Evolutionary conservation across 495 filamentous ascomycete genomes (phyloP).

Genomic region (Jackrogersella multiformis): DNA sequence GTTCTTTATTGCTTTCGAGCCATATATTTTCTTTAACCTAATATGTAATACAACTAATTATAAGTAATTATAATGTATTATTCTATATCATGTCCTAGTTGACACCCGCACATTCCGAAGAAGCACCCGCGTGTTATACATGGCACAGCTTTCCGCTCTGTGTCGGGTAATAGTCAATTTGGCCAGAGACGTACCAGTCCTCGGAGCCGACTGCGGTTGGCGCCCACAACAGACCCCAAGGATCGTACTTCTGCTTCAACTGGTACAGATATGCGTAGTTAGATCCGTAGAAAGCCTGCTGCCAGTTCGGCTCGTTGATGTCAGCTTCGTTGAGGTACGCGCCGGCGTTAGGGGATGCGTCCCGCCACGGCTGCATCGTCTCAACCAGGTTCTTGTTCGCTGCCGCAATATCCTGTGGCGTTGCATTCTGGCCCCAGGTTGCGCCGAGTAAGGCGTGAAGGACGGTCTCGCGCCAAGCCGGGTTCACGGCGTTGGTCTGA

Average conservation of each 20-base stretch:
- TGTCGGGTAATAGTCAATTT: conserved; percentile 40
- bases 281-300: conserved; percentile 64
- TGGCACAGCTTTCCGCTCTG: conserved; percentile 41
- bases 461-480: conserved; percentile 50
- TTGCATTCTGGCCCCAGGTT: conserved; percentile 45
- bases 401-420: conserved; percentile 24
- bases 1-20: too few species aligned
- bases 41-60: too few species aligned
- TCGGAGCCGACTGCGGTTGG: conserved; percentile 57
- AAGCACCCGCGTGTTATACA: background rate
- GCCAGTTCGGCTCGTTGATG: conserved; percentile 64
- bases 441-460: conserved; percentile 49
- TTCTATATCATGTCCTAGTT: too few species aligned
- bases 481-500: conserved; percentile 47
- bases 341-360: conserved; percentile 45
- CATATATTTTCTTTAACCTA: too few species aligned
- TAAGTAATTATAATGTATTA: background rate
- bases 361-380: conserved; percentile 36
- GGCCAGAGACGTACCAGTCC: conserved; percentile 36
- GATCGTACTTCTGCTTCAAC: conserved; percentile 62
- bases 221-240: conserved; percentile 59
- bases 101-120: too few species aligned
- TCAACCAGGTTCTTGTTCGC: conserved; percentile 35
- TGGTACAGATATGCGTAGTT: conserved; percentile 52
- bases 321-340: conserved; percentile 58